Conservation (phyloP, 805 yeast genomes). For the Wickerhamomyces bisporus region DNA sequence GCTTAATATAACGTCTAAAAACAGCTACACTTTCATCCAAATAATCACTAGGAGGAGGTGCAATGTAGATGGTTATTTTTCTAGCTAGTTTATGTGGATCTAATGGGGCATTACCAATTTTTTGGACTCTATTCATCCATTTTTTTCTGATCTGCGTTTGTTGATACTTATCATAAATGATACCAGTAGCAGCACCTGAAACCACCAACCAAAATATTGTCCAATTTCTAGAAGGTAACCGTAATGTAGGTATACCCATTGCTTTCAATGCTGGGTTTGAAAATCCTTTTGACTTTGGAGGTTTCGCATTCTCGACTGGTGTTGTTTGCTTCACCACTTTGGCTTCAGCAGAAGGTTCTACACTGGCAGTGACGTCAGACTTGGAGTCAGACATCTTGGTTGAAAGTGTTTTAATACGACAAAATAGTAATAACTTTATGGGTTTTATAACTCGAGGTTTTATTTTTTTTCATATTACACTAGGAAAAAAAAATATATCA, state of each 20-base stretch:
- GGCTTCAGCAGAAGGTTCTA: background rate
- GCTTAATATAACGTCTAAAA: conserved; percentile 79
- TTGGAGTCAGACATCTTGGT: too few species aligned
- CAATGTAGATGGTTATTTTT: conserved; percentile 73
- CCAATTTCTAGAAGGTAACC: conserved; percentile 92
- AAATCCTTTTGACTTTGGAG: conserved; percentile 34
- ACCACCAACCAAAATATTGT: conserved; percentile 76
- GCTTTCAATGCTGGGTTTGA: conserved; percentile 76
- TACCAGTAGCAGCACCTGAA: conserved; percentile 65
- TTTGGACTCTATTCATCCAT: conserved; percentile 59
- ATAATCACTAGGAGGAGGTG: conserved; percentile 96
- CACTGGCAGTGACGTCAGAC: conserved; percentile 7
- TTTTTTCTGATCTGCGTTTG: conserved; percentile 59
- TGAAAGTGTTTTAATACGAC: too few species aligned
- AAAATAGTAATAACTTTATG: too few species aligned
- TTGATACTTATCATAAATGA: conserved; percentile 70
- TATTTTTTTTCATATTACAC: too few species aligned
- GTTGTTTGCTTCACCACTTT: conserved; percentile 1
- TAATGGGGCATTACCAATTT: conserved; percentile 44
- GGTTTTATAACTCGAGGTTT: too few species aligned
- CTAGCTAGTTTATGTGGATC: conserved; percentile 55
- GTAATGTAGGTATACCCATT: conserved; percentile 76
- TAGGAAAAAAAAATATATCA: too few species aligned
- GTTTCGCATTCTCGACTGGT: conserved; percentile 2
- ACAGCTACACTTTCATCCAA: conserved; percentile 67